Evolutionary conservation across 768 basidiomycete genomes (phyloP).

Genomic region (Leccinum sublutescens): DNA sequence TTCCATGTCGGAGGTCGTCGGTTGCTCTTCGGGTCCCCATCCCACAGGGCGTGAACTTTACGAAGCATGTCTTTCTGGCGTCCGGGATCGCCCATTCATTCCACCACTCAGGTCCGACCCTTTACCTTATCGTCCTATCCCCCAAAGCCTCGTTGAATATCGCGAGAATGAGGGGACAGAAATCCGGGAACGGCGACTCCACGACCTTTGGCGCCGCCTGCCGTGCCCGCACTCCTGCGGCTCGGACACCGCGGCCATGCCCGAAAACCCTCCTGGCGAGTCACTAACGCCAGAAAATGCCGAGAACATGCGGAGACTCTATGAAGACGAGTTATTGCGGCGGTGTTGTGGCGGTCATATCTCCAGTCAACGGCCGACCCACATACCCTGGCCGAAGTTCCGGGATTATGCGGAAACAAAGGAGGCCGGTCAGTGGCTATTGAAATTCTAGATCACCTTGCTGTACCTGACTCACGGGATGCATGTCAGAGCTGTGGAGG

Average conservation of each 20-base stretch:
- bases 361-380: conserved; percentile 39
- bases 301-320: conserved; percentile 61
- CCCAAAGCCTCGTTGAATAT: conserved; percentile 60
- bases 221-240: conserved; percentile 32
- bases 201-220: conserved; percentile 63
- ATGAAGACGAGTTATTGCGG: conserved; percentile 73
- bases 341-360: conserved; percentile 44
- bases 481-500: conserved; percentile 74
- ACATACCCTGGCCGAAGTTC: conserved; percentile 71
- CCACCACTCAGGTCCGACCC: conserved; percentile 60
- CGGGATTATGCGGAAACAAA: conserved; percentile 74
- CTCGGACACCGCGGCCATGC: conserved; percentile 23
- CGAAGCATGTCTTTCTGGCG: conserved; percentile 51
- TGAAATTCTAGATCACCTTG: conserved; percentile 11
- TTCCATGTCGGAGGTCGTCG: conserved; percentile 28
- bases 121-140: conserved; percentile 38
- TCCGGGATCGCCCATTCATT: conserved; percentile 54
- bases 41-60: conserved; percentile 50
- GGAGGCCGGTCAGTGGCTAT: conserved; percentile 63
- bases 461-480: conserved; percentile 16
- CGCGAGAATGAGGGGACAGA: conserved; percentile 61
- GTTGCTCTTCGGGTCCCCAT: conserved; percentile 20
- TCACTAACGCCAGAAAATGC: conserved; percentile 52
- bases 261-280: conserved; percentile 15
- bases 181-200: conserved; percentile 57